Evolutionary conservation across 306 rosid species (phyloP).

Genomic region (Calophaca sinica): DNA sequence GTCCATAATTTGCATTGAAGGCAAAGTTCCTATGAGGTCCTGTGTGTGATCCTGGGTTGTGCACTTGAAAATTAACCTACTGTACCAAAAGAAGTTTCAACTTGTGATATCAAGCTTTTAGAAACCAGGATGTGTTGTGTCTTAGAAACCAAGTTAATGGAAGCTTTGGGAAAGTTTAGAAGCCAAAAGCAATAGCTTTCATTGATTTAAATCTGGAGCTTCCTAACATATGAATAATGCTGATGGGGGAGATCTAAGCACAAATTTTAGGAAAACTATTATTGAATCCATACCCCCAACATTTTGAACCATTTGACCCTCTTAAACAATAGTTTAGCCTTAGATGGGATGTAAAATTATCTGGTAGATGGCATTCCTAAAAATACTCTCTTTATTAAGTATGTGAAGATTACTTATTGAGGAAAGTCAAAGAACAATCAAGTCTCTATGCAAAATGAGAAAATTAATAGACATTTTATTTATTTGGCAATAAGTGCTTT

Average conservation of each 20-base stretch:
- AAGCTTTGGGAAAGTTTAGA: constrained; percentile 17
- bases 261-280: background rate
- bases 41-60: background rate
- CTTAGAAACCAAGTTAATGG: background rate
- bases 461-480: constrained; percentile 21
- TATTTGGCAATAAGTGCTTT: background rate
- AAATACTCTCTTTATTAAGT: background rate
- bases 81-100: constrained; percentile 9
- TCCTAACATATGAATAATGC: background rate
- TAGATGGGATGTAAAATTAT: background rate
- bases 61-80: background rate
- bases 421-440: background rate
- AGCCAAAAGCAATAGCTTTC: background rate
- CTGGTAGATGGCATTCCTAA: background rate
- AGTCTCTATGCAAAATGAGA: constrained; percentile 5
- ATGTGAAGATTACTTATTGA: constrained; percentile 20
- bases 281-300: background rate
- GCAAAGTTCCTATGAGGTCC: background rate
- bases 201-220: constrained; percentile 6
- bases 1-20: background rate
- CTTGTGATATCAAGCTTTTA: constrained; percentile 5
- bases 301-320: background rate
- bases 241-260: background rate
- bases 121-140: background rate
- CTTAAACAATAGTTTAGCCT: background rate